These are phyloP conservation scores for Sordariomycetes sp. DNA, from an alignment of 2,329 filamentous ascomycete genomes.

Conservation along the genomic window DNA sequence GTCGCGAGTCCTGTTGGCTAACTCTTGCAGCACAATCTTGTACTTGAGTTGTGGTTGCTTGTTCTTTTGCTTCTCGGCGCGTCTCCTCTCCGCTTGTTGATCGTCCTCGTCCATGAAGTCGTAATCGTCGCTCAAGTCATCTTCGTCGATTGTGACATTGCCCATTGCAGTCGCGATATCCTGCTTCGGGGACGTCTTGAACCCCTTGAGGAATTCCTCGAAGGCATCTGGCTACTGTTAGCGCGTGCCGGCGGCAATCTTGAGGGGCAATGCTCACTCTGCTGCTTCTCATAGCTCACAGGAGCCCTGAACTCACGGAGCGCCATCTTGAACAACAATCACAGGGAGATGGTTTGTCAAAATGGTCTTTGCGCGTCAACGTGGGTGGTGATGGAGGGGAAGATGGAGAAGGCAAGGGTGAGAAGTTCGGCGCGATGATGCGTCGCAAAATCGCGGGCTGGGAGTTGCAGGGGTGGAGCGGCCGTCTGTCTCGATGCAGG, in stretches of 20 bases:
- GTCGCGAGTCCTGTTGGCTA: conserved; percentile 69
- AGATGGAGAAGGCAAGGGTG: background rate
- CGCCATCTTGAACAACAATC: conserved; percentile 53
- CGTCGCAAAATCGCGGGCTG: conserved; percentile 7
- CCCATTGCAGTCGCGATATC: conserved; percentile 75
- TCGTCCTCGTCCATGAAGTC: conserved; percentile 74
- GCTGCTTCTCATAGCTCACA: conserved; percentile 82
- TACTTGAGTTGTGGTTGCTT: conserved; percentile 72
- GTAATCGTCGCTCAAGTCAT: conserved; percentile 81
- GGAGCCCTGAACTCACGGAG: conserved; percentile 70
- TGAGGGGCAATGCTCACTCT: conserved; percentile 45
- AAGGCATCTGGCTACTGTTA: conserved; percentile 54
- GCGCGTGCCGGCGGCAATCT: background rate
- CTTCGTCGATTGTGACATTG: conserved; percentile 77
- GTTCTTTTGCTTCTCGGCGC: conserved; percentile 37
- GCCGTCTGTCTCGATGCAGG: conserved; percentile 2
- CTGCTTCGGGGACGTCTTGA: conserved; percentile 69
- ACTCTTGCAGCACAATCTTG: conserved; percentile 74
- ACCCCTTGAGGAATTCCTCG: conserved; percentile 77
- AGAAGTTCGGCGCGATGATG: conserved; percentile 2
- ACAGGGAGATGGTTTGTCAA: background rate
- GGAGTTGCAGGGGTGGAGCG: conserved; percentile 12
- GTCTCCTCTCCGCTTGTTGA: conserved; percentile 38
- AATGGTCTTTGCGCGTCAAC: background rate
- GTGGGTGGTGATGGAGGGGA: too few species aligned